Conservation (phyloP, 306 rosid species). For the Phaseolus lunatus region DNA sequence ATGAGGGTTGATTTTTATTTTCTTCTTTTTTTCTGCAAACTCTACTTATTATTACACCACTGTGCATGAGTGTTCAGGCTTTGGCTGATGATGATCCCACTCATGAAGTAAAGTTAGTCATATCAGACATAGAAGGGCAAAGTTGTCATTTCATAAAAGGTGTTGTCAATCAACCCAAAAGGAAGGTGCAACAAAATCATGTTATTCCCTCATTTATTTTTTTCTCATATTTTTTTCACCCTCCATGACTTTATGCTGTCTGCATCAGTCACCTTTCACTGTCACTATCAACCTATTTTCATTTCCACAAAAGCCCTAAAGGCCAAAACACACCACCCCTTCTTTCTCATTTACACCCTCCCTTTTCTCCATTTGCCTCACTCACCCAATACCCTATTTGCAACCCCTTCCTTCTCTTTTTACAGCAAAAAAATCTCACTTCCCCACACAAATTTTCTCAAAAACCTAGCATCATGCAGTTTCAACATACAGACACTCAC, state of each 20-base stretch:
- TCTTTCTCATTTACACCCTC: conserved; percentile 33
- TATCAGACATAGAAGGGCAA: conserved; percentile 56
- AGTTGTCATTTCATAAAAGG: conserved; percentile 52
- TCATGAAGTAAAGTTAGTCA: conserved; percentile 40
- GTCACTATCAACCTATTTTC: conserved; percentile 64
- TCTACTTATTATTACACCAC: neutral
- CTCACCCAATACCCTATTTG: conserved; percentile 20
- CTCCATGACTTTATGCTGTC: conserved; percentile 60
- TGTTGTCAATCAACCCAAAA: conserved; percentile 71
- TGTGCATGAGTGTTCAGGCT: conserved; percentile 6
- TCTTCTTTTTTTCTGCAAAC: neutral
- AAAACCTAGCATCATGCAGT: neutral
- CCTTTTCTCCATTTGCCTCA: conserved; percentile 39
- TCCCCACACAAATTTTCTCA: conserved; percentile 34
- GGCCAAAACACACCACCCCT: conserved; percentile 45
- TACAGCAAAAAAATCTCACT: conserved; percentile 43
- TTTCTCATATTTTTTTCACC: neutral
- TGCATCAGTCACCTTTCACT: conserved; percentile 63
- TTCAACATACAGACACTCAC: no score
- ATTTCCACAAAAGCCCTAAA: conserved; percentile 68
- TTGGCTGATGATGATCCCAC: conserved; percentile 4
- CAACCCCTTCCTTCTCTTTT: conserved; percentile 48
- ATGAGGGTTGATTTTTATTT: neutral
- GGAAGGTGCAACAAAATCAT: conserved; percentile 68
- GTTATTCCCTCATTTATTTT: conserved; percentile 58